phyloP scores from a whole-genome alignment of 176 grass and related monocot species.

The Musa itinerans region DNA sequence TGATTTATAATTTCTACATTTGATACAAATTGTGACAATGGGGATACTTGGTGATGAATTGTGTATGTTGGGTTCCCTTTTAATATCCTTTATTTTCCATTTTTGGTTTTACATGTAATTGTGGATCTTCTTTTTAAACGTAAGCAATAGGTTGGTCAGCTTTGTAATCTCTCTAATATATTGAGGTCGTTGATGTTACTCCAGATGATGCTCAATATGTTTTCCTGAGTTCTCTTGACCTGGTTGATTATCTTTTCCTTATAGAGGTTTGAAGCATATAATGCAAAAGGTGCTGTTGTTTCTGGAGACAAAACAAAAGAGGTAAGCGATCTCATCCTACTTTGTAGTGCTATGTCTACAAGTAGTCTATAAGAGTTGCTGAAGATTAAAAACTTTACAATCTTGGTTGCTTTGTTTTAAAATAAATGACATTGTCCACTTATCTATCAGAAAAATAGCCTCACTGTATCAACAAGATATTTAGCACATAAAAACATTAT shows the following conservation, averaged over 20 bases:
- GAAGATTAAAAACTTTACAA: neutral
- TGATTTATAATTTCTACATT: too few relatives aligned
- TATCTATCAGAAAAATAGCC: too few relatives aligned
- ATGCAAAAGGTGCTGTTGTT: slow-evolving; percentile 69
- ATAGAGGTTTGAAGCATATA: slow-evolving; percentile 94
- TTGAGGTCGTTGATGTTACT: neutral
- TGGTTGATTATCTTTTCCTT: slow-evolving; percentile 24
- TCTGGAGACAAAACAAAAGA: slow-evolving; percentile 85
- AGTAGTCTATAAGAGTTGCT: neutral
- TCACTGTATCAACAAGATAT: too few relatives aligned
- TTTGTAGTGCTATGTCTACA: neutral
- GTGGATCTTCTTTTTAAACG: too few relatives aligned
- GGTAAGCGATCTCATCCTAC: slow-evolving; percentile 28
- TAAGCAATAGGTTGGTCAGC: neutral
- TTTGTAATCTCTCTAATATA: neutral
- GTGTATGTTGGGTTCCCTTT: too few relatives aligned
- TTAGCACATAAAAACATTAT: too few relatives aligned
- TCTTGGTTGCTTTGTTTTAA: neutral
- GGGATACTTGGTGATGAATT: too few relatives aligned
- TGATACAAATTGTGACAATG: too few relatives aligned
- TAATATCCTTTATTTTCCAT: too few relatives aligned
- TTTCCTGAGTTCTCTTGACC: neutral
- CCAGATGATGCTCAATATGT: slow-evolving; percentile 6
- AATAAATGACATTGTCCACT: neutral
- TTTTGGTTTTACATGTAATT: too few relatives aligned